phyloP scores from a whole-genome alignment of 2,329 filamentous ascomycete species.

The Xylaria sp. region DNA sequence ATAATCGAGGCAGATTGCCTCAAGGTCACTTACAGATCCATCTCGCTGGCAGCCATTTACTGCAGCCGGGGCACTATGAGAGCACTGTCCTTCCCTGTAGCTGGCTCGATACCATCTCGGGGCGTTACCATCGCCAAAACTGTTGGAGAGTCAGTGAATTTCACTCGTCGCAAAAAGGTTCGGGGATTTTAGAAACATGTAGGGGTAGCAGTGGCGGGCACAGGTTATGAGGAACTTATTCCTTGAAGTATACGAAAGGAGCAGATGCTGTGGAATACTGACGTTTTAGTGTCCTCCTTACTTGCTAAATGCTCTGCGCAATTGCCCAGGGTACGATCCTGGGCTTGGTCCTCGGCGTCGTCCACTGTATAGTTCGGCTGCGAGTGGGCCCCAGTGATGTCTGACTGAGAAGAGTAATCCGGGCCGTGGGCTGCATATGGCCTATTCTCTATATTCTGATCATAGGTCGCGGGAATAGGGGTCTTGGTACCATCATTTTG shows the following conservation, averaged over 20 bases:
- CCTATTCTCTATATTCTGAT: background rate
- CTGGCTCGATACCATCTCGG: background rate
- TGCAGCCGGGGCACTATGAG: background rate
- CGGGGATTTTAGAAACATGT: background rate
- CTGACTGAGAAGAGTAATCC: background rate
- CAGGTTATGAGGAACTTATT: background rate
- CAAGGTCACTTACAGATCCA: background rate
- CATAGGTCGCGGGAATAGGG: background rate
- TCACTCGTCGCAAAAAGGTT: too few species aligned
- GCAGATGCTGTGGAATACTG: background rate
- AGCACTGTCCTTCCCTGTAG: background rate
- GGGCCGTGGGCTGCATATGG: background rate
- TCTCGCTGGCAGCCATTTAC: background rate
- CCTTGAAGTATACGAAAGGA: background rate
- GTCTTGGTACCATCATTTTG: background rate
- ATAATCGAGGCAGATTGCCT: background rate
- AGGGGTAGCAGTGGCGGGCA: background rate
- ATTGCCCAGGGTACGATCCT: background rate
- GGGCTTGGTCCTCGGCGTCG: background rate
- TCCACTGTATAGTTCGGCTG: background rate
- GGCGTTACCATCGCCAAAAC: background rate
- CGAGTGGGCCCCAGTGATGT: background rate
- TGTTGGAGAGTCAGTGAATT: background rate
- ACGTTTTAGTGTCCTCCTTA: background rate
- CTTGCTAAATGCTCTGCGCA: background rate